These are phyloP conservation scores for Aureobasidium zeae DNA, from an alignment of 2,329 filamentous ascomycete species.

Conservation along the genomic window DNA sequence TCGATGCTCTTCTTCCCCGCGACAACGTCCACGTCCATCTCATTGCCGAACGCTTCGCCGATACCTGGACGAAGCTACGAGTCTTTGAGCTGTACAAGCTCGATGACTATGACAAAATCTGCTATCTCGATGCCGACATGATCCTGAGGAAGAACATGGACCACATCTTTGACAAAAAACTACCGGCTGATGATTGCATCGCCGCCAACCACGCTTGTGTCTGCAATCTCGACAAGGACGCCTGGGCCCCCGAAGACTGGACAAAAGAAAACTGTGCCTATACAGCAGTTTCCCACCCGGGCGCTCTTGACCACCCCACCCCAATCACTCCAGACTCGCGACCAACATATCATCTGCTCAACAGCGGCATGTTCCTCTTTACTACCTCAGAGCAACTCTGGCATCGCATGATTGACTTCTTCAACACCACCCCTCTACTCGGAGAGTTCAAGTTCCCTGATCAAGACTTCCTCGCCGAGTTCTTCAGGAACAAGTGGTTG, in stretches of 20 bases:
- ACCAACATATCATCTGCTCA: slow-evolving; percentile 39
- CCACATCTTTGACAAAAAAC: slow-evolving; percentile 34
- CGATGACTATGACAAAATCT: slow-evolving; percentile 33
- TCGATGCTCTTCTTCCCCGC: slow-evolving; percentile 35
- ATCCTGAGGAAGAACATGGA: slow-evolving; percentile 38
- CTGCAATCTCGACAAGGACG: slow-evolving; percentile 43
- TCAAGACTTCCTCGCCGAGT: slow-evolving; percentile 45
- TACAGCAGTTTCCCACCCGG: slow-evolving; percentile 33
- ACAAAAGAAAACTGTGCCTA: slow-evolving; percentile 41
- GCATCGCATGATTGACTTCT: slow-evolving; percentile 33
- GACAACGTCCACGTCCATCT: slow-evolving; percentile 29
- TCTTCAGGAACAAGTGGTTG: slow-evolving; percentile 38
- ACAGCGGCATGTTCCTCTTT: slow-evolving; percentile 45
- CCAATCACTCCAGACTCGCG: slow-evolving; percentile 26
- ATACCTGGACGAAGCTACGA: slow-evolving; percentile 49
- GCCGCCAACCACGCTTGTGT: slow-evolving; percentile 44
- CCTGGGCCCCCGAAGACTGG: slow-evolving; percentile 44
- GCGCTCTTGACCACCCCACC: slow-evolving; percentile 28
- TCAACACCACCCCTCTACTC: slow-evolving; percentile 33
- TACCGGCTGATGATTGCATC: slow-evolving; percentile 35
- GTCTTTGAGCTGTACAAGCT: slow-evolving; percentile 38
- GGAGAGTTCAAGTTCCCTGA: slow-evolving; percentile 43
- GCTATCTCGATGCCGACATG: slow-evolving; percentile 47
- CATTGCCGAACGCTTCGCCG: slow-evolving; percentile 44
- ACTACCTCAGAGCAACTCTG: slow-evolving; percentile 34